Evolutionary conservation across 2,329 filamentous ascomycete species (phyloP), one percentile per base, ranked within the genome.

Genomic region (Tolypocladium cylindrosporum): DNA sequence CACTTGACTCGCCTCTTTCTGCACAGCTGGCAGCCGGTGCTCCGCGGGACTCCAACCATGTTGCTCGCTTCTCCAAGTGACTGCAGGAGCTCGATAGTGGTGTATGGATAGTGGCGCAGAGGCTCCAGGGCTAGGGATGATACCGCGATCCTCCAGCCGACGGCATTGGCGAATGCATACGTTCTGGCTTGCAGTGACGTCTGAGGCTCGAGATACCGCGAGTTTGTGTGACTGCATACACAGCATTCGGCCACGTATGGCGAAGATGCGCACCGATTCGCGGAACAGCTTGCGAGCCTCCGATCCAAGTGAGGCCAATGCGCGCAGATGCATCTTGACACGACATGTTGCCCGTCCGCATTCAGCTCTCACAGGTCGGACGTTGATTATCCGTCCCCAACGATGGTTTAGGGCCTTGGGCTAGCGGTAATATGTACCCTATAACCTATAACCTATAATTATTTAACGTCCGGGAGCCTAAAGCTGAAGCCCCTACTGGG

Each of bases 1-100:
- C 78, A 80, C 68, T 77, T 74, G 59, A 76, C 70, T 54, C 71
- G 71, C 57, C 74, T 69, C 64, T 69, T 72, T 59, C 72, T 69
- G 64, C 74, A 76, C 43, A 75, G 66, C 57, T 68, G 67, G 62
- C 75, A 77, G 61, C 66, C 68, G 60, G 65, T 71, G 61, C 69
- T 74, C 48, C 71, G 69, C 55, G 71, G 70, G 39, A 74, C 69
- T 31, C 74, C 72, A 53, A 73, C 72, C 72, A 74, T 72, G 62
- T 53, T 64, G 60, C 55, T 56, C 55, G 58, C 55, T 39, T 16
- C 37, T 39, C 54, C 34, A 6, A 45, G 21, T 34, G n/a, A 3
- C 27, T 36, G 8, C 16, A 16, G 7, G 31, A 31, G 6, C 10
- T 51, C 16, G 27, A 9, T 34, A 7, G 7, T 27, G 6, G 45